These are phyloP conservation scores for Rosa multiflora DNA, from an alignment of 306 rosid species.

Conservation along the genomic window DNA sequence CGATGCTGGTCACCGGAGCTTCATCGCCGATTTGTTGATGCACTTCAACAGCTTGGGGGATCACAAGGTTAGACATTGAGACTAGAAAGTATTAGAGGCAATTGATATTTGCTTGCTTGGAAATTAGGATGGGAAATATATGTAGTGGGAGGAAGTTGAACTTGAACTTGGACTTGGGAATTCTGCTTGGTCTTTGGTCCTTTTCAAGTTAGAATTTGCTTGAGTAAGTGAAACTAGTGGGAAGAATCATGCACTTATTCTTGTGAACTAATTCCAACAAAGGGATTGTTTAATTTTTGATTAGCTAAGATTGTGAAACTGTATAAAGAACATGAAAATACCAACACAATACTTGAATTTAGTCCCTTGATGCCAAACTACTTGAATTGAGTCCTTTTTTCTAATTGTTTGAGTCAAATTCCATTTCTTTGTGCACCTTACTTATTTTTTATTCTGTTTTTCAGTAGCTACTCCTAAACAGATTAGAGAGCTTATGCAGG, in stretches of 20 bases:
- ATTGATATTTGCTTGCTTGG: not conserved
- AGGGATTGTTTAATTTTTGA: not conserved
- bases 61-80: conserved; percentile 54
- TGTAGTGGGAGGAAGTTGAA: not conserved
- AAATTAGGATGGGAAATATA: not conserved
- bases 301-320: not conserved
- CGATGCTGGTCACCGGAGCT: conserved; percentile 92
- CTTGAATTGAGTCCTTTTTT: not conserved
- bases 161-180: not conserved
- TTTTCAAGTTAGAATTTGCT: not conserved
- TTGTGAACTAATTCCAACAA: not conserved
- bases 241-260: conserved; percentile 4
- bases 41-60: conserved; percentile 84
- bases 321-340: not conserved
- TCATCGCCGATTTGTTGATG: conserved; percentile 72
- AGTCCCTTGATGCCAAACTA: not conserved
- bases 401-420: not conserved
- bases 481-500: conserved; percentile 85
- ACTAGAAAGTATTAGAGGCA: not conserved
- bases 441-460: conserved; percentile 17
- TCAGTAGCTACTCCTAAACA: conserved; percentile 97
- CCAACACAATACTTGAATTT: not conserved
- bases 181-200: conserved; percentile 6
- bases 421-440: not conserved
- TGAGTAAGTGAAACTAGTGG: not conserved